A percentile compares a stretch with the other conserved stretches of the same genome.
phyloP scores from a whole-genome alignment of 352 stramenopile species.

The Phytophthora litchii region DNA sequence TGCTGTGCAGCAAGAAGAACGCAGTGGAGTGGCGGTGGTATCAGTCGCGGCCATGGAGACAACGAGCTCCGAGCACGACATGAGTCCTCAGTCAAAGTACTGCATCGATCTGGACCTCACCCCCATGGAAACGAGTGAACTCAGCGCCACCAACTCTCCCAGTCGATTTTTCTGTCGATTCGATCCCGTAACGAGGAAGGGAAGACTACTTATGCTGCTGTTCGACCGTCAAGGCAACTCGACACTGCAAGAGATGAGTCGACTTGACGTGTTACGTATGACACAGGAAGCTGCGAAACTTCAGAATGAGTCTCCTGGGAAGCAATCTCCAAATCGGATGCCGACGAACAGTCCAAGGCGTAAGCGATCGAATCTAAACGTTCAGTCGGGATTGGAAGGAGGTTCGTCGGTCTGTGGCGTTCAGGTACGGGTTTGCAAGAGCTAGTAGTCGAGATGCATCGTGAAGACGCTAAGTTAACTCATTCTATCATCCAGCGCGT shows the following conservation, averaged over 20 bases:
- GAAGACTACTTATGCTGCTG: constrained; percentile 40
- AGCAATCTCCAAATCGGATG: constrained; percentile 12
- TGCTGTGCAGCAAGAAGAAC: constrained; percentile 5
- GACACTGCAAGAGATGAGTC: constrained; percentile 56
- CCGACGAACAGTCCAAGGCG: constrained; percentile 16
- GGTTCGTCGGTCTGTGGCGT: constrained; percentile 33
- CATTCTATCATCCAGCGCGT: constrained; percentile 36
- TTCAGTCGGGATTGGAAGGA: constrained; percentile 3
- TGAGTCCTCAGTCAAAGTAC: constrained; percentile 28
- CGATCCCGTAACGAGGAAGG: constrained; percentile 38
- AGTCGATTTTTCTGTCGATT: constrained; percentile 46
- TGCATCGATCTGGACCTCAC: constrained; percentile 28
- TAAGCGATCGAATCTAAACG: constrained; percentile 5
- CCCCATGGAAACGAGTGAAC: constrained; percentile 25
- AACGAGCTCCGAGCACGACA: constrained; percentile 19
- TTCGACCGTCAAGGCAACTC: constrained; percentile 54
- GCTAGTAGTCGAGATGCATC: constrained; percentile 3
- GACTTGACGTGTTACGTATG: constrained; percentile 57
- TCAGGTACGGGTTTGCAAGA: constrained; percentile 39
- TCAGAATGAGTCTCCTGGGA: constrained; percentile 6
- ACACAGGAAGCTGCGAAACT: constrained; percentile 54
- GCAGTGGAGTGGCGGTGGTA: not conserved
- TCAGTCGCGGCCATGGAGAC: constrained; percentile 21
- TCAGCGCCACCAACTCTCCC: constrained; percentile 29
- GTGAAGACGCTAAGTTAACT: not conserved